Evolutionary conservation across 805 yeast species (phyloP).

Genomic region (Saturnispora quitensis): DNA sequence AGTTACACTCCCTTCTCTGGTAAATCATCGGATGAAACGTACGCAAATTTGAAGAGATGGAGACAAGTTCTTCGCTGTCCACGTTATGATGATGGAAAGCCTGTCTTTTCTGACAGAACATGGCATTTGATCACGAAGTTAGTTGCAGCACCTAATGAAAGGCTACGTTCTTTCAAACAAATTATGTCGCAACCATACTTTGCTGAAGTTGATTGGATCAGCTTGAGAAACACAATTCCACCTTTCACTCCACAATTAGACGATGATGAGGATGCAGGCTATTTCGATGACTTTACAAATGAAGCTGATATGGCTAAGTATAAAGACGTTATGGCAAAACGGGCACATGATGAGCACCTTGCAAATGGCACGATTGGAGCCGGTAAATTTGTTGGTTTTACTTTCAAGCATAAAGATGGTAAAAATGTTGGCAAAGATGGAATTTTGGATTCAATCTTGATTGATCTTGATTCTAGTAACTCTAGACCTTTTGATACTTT

Average conservation of each 20-base stretch:
- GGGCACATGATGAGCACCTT: slow-evolving; percentile 71
- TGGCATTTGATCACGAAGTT: slow-evolving; percentile 80
- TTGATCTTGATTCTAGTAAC: slow-evolving; percentile 15
- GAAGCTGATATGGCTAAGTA: slow-evolving; percentile 97
- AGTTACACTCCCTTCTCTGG: slow-evolving; percentile 98
- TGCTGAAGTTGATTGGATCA: slow-evolving; percentile 71
- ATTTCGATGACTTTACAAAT: slow-evolving; percentile 93
- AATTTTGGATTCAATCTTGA: slow-evolving; percentile 26
- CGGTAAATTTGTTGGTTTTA: slow-evolving; percentile 84
- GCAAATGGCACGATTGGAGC: slow-evolving; percentile 56
- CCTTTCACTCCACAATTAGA: slow-evolving; percentile 97
- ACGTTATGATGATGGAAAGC: slow-evolving; percentile 81
- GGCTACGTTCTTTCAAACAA: slow-evolving; percentile 74
- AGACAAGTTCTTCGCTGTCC: slow-evolving; percentile 82
- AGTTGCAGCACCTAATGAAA: slow-evolving; percentile 67
- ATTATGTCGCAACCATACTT: slow-evolving; percentile 75
- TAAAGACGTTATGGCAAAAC: slow-evolving; percentile 92
- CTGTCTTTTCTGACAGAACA: slow-evolving; percentile 90
- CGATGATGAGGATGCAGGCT: slow-evolving; percentile 96
- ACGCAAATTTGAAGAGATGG: slow-evolving; percentile 90
- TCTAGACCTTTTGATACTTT: slow-evolving; percentile 28
- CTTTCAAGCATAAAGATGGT: slow-evolving; percentile 76
- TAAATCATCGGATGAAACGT: slow-evolving; percentile 86
- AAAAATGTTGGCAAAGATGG: slow-evolving; percentile 9
- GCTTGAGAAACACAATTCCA: slow-evolving; percentile 62